Evolutionary conservation across 495 filamentous ascomycete genomes (phyloP).

Genomic region (Penicillium lagena): DNA sequence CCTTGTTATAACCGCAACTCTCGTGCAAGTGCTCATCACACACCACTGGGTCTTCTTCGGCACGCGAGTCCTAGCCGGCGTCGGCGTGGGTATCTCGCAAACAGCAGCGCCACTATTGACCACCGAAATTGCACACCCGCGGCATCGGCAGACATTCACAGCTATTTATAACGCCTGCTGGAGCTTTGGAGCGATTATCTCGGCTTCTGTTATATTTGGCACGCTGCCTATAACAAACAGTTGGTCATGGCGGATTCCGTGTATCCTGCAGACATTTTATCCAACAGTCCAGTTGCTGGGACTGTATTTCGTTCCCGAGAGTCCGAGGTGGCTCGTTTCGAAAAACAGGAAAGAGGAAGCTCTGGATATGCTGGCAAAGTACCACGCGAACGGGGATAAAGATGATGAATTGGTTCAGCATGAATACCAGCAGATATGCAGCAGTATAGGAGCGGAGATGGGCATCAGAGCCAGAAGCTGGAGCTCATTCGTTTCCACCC

Average conservation of each 20-base stretch:
- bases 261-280: constrained; percentile 16
- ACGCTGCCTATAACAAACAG: constrained; percentile 9
- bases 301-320: constrained; percentile 16
- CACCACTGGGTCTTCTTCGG: constrained; percentile 20
- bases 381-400: constrained; percentile 27
- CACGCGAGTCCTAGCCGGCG: constrained; percentile 13
- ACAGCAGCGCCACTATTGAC: constrained; percentile 21
- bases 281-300: constrained; percentile 12
- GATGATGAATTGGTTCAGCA: constrained; percentile 21
- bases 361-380: constrained; percentile 25
- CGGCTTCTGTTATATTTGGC: constrained; percentile 13
- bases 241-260: constrained; percentile 22
- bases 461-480: constrained; percentile 13
- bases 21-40: constrained; percentile 11
- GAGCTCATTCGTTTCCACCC: constrained; percentile 51
- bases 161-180: constrained; percentile 21
- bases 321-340: constrained; percentile 35
- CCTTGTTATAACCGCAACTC: constrained; percentile 13
- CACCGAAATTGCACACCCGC: constrained; percentile 17
- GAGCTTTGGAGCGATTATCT: constrained; percentile 21
- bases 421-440: constrained; percentile 31
- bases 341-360: constrained; percentile 32
- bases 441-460: constrained; percentile 44
- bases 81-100: constrained; percentile 21
- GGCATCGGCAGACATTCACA: constrained; percentile 15